Base-by-base conservation (phyloP, 495 filamentous ascomycete species). In the Tricharina praecox region DNA sequence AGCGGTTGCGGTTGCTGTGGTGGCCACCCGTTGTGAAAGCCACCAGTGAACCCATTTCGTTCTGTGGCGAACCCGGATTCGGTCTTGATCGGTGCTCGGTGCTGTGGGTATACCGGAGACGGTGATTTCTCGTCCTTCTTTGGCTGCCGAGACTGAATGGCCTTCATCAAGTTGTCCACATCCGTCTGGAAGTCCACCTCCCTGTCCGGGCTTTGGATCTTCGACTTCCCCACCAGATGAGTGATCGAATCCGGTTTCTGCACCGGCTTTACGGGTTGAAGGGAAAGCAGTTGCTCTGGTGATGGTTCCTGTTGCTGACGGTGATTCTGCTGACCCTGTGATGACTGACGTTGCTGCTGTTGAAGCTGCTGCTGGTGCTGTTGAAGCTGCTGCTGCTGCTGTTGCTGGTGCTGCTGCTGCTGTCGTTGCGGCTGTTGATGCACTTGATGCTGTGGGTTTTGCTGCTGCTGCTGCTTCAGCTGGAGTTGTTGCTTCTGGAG, bases 81-180 rank as follows among this genome's bases (percentile, higher is more conserved):
- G 28, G 7, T 32, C 7, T 37, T 37, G 15, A 15, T 48, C 21
- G 39, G 20, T 5, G 36, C 8, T 3, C 28, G 45, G 46, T 37
- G 36, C 15, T 48, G 30, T 24, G 50, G 55, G 26, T 58, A 58
- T 16, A 40, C 48, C 51, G 58, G 48, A 10, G 56, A 60, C 19
- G 28, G 48, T 56, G 49, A 40, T 45, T 55, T 53, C 4, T 46
- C 43, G 16, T 34, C 43, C n/a, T 46, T 46, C 13, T 23, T 43
- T 2, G 43, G 43, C 15, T 19, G 18, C 52, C 83, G 84, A 21
- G 80, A 68, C 61, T 96, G 86, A 35, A 96, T 93, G 4, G 82
- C 74, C 63, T 82, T 87, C 84, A 94, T 90, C 32, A 96, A 63
- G n/a, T 76, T 76, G 60, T 96, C 88, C 36, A 96, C 77, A 42